Conservation (phyloP, 2,329 filamentous ascomycete species). For the Neonectria punicea region DNA sequence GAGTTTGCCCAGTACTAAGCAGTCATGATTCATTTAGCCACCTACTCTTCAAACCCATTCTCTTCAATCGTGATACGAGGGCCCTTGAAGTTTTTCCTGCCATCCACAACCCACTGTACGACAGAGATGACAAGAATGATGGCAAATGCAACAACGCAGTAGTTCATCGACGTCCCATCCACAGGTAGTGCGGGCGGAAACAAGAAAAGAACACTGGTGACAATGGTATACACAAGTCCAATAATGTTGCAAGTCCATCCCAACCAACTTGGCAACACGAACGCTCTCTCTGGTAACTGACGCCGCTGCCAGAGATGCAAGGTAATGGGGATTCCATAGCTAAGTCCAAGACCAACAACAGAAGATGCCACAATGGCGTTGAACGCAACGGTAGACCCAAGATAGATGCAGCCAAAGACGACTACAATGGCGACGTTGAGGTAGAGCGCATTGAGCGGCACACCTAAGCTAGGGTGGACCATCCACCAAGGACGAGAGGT, state of each 20-base stretch:
- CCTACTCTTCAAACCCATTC: conserved; percentile 2
- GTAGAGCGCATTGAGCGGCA: conserved; percentile 74
- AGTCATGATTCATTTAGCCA: too few relatives aligned
- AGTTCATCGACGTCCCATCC: conserved; percentile 74
- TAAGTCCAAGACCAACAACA: conserved; percentile 76
- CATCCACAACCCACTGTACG: conserved; percentile 58
- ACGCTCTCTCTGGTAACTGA: conserved; percentile 66
- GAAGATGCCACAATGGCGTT: conserved; percentile 77
- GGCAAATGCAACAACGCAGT: conserved; percentile 58
- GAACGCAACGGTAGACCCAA: conserved; percentile 73
- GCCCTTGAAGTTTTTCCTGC: conserved; percentile 53
- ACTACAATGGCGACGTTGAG: conserved; percentile 70
- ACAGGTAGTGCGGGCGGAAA: conserved; percentile 75
- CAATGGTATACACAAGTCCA: conserved; percentile 70
- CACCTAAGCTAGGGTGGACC: conserved; percentile 68
- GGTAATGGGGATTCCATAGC: conserved; percentile 78
- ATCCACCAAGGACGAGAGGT: conserved; percentile 66
- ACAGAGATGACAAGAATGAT: conserved; percentile 56
- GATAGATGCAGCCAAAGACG: conserved; percentile 75
- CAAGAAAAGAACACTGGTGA: conserved; percentile 78
- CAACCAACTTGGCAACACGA: conserved; percentile 47
- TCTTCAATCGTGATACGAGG: conserved; percentile 29
- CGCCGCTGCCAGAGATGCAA: conserved; percentile 75
- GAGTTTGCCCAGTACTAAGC: too few relatives aligned
- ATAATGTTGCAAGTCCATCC: conserved; percentile 50